These are phyloP conservation scores for Saccharomycopsis malanga DNA, from an alignment of 805 yeast genomes.

Conservation along the genomic window DNA sequence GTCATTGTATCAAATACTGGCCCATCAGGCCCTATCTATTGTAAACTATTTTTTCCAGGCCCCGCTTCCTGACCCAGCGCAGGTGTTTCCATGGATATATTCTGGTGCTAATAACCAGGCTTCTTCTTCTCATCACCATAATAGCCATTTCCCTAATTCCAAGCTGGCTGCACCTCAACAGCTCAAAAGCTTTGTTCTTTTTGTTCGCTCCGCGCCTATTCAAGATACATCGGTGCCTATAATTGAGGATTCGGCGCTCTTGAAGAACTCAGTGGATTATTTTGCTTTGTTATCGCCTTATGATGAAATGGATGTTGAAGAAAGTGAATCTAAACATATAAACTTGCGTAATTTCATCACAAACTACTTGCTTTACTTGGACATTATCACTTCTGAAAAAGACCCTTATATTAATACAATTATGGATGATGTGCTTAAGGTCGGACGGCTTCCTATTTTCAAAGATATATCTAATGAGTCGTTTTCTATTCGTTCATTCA, in stretches of 20 bases:
- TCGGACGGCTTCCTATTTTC: constrained; percentile 9
- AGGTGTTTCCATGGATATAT: constrained; percentile 15
- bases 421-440: neutral
- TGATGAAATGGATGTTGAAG: neutral
- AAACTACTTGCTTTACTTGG: neutral
- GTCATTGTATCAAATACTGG: neutral
- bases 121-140: too few species aligned
- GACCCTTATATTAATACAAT: constrained; percentile 1
- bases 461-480: constrained; percentile 1
- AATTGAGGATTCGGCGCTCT: neutral
- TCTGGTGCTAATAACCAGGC: too few species aligned
- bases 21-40: constrained; percentile 3
- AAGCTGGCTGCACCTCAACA: neutral
- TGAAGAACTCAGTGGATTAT: neutral
- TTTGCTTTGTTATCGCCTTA: neutral
- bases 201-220: constrained; percentile 7
- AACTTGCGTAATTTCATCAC: neutral
- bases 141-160: too few species aligned
- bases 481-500: constrained; percentile 37
- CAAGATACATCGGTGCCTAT: neutral
- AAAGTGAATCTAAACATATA: neutral
- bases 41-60: neutral
- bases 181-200: neutral
- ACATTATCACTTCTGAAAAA: neutral
- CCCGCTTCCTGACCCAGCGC: constrained; percentile 3